A percentile compares a stretch with the other conserved stretches of the same genome.
phyloP scores from a whole-genome alignment of 352 stramenopile genomes.

The Phytophthora fragariaefolia region DNA sequence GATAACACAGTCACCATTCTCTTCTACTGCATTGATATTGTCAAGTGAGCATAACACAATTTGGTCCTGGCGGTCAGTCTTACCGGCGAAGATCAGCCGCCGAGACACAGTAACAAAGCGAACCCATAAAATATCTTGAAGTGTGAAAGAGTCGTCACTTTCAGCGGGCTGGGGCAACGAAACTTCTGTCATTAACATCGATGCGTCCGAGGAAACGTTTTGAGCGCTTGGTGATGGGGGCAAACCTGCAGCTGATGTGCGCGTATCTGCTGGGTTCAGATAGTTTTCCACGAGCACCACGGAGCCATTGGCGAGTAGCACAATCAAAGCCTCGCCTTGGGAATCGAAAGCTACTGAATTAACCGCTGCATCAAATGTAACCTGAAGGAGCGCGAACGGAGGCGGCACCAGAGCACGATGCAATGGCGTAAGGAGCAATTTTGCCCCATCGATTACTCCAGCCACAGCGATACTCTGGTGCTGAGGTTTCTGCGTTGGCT shows the following conservation, averaged over 20 bases:
- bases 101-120: constrained; percentile 23
- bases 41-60: constrained; percentile 33
- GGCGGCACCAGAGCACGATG: constrained; percentile 73
- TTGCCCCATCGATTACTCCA: constrained; percentile 64
- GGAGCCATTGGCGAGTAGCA: constrained; percentile 48
- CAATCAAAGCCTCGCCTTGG: constrained; percentile 42
- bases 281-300: constrained; percentile 61
- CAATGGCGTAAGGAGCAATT: constrained; percentile 72
- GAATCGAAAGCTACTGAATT: constrained; percentile 70
- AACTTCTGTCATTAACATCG: constrained; percentile 16
- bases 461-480: constrained; percentile 47
- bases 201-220: not conserved
- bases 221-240: constrained; percentile 15
- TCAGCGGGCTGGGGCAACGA: constrained; percentile 5
- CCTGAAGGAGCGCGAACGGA: constrained; percentile 57
- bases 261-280: constrained; percentile 25
- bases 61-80: constrained; percentile 38
- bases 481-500: not conserved
- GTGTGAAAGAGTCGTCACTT: not conserved
- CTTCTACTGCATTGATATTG: constrained; percentile 1
- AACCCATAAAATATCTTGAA: constrained; percentile 49
- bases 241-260: constrained; percentile 26
- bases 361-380: constrained; percentile 46
- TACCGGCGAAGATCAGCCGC: constrained; percentile 38
- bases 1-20: constrained; percentile 1